Conservation (phyloP, 352 stramenopile species). For the Phytophthora fragariaefolia region DNA sequence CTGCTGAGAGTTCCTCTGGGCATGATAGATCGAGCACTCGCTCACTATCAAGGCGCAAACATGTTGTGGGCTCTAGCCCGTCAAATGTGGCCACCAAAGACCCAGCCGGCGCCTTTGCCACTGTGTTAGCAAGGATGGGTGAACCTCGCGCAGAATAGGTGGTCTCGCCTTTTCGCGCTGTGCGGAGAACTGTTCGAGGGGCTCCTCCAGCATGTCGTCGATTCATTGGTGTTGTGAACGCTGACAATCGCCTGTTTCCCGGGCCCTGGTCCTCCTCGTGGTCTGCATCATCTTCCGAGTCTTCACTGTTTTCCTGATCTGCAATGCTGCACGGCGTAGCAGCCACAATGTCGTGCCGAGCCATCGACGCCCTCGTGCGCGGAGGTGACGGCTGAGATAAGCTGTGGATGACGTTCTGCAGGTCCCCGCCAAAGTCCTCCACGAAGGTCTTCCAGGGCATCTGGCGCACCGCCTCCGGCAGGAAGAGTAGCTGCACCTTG, state of each 20-base stretch:
- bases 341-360: slow-evolving; percentile 46
- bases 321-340: slow-evolving; percentile 45
- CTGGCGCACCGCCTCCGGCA: slow-evolving; percentile 72
- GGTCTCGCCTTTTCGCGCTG: slow-evolving; percentile 74
- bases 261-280: slow-evolving; percentile 11
- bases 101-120: slow-evolving; percentile 56
- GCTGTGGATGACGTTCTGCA: slow-evolving; percentile 78
- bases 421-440: slow-evolving; percentile 75
- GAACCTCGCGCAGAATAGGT: slow-evolving; percentile 76
- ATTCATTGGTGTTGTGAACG: slow-evolving; percentile 53
- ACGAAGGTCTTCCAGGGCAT: slow-evolving; percentile 87
- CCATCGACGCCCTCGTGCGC: slow-evolving; percentile 17
- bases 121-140: slow-evolving; percentile 64
- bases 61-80: slow-evolving; percentile 49
- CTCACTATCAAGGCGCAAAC: slow-evolving; percentile 68
- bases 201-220: slow-evolving; percentile 15
- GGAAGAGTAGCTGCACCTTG: slow-evolving; percentile 79
- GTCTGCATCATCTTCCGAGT: slow-evolving; percentile 15
- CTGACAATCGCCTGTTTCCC: slow-evolving; percentile 33
- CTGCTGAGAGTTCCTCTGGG: slow-evolving; percentile 63
- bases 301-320: slow-evolving; percentile 22
- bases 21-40: slow-evolving; percentile 68
- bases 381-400: slow-evolving; percentile 44
- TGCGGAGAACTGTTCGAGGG: slow-evolving; percentile 60
- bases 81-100: slow-evolving; percentile 75